Base-by-base conservation (phyloP, 805 yeast species). In the Starmera caribaea region DNA sequence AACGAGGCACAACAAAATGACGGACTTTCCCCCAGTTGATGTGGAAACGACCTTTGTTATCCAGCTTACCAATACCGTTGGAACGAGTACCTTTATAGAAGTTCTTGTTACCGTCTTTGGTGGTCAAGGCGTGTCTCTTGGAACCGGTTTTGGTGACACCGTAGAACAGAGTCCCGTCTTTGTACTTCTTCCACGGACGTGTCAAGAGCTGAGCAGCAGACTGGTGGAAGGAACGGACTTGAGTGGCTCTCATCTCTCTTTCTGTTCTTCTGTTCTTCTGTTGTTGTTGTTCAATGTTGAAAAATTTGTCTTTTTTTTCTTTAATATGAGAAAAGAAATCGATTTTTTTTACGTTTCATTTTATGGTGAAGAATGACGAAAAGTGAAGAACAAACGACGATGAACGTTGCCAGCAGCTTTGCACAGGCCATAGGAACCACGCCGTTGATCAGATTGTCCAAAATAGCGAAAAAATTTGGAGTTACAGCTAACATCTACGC, bases 31-130 rank as follows among this genome's bases (percentile, higher is more conserved):
- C 61, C 86, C 95, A 90, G 63, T 85, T 73, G 45, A 92, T 74
- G 7, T 74, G 66, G 61, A 87, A 92, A 16, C 74, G 73, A 39
- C 95, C 97, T 44, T 69, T 71, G 30, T 70, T 67, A 39, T 92
- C 82, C 55, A 81, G 76, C 39, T 68, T 70, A 58, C 99, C 99
- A 45, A 87, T 76, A 60, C 97, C 97, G 3, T 95, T 74, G 5
- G 98, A 85, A 42, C 97, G 76, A 16, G 97, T 92, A 68, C 99
- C 99, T 61, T 92, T 92, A 66, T 92, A 92, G 65, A 71, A 84
- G 51, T 84, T 81, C 67, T 89, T 88, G 64, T 92, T 90, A 54
- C 98, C 97, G 58, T 86, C 87, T 54, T 92, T 92, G 16, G 96
- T 81, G 16, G 96, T 82, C 51, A 90, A 66, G 5, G 95, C 74